Conservation (phyloP, 371 early-diverging fungal species). For the Mortierella polycephala region DNA sequence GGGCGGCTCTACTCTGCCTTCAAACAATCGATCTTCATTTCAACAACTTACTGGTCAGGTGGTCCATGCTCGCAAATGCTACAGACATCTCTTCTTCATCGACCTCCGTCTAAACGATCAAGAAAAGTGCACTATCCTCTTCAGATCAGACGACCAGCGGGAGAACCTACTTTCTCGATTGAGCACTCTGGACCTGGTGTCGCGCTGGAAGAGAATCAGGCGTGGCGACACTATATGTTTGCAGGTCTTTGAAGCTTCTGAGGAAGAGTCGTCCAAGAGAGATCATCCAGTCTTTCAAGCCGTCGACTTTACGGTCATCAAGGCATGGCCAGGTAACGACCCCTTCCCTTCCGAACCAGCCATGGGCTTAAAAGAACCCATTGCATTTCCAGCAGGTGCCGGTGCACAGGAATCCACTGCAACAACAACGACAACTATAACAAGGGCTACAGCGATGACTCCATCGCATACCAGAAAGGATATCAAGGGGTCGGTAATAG, state of each 20-base stretch:
- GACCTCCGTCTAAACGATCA: constrained; percentile 58
- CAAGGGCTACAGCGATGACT: background rate
- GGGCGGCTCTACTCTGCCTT: no score
- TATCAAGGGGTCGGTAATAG: background rate
- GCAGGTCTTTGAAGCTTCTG: constrained; percentile 48
- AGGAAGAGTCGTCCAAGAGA: constrained; percentile 49
- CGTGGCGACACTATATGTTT: constrained; percentile 56
- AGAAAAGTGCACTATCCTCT: constrained; percentile 58
- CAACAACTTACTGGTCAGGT: constrained; percentile 55
- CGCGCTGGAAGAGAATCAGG: constrained; percentile 52
- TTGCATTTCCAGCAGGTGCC: background rate
- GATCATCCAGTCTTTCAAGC: constrained; percentile 61
- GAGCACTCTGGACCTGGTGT: constrained; percentile 37
- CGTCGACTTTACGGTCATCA: constrained; percentile 51
- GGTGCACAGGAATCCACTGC: background rate
- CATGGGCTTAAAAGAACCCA: constrained; percentile 48
- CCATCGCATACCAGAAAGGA: background rate
- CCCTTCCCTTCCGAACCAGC: constrained; percentile 61
- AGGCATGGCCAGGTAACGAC: constrained; percentile 42
- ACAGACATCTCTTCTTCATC: constrained; percentile 61
- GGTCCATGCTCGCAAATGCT: constrained; percentile 59
- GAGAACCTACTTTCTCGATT: constrained; percentile 16
- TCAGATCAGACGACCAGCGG: constrained; percentile 61
- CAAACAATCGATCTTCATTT: background rate
- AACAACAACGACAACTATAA: background rate